Conservation (phyloP, 768 basidiomycete species). For the Xerocomellus amylosporus region DNA sequence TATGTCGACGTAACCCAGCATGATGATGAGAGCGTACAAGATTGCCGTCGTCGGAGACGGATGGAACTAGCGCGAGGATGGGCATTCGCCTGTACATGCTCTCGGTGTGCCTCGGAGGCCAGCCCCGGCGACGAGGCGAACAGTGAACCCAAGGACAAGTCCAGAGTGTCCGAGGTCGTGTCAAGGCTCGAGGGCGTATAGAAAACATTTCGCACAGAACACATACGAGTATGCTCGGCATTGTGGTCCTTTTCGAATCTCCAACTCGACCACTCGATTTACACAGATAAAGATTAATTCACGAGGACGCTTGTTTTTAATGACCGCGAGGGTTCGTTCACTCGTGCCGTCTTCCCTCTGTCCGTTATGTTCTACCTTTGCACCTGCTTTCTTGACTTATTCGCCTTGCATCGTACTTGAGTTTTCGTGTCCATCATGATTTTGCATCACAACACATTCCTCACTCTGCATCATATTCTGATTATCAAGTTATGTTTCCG, state of each 20-base stretch:
- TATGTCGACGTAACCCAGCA: slow-evolving; percentile 68
- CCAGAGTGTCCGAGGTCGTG: slow-evolving; percentile 42
- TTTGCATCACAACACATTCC: neutral
- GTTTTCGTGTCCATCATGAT: slow-evolving; percentile 7
- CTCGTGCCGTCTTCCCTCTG: neutral
- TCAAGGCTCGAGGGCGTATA: slow-evolving; percentile 29
- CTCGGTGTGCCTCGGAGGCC: slow-evolving; percentile 59
- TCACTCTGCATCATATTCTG: slow-evolving; percentile 4
- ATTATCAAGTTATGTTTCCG: neutral
- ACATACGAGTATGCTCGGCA: neutral
- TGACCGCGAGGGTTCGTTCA: neutral
- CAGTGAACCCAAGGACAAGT: slow-evolving; percentile 49
- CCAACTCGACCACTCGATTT: neutral
- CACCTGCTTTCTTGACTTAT: neutral
- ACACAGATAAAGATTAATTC: neutral
- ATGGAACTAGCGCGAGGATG: slow-evolving; percentile 77
- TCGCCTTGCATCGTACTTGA: neutral
- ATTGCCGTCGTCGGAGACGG: slow-evolving; percentile 63
- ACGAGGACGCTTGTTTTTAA: neutral
- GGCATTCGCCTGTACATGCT: slow-evolving; percentile 75
- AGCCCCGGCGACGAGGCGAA: slow-evolving; percentile 27
- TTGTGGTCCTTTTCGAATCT: neutral
- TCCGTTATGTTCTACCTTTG: neutral
- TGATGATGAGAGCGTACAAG: slow-evolving; percentile 47
- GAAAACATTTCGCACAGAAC: neutral